Percentiles rank a stretch among this genome's conserved stretches.
Conservation (phyloP, 805 yeast species). For the Metschnikowia gruessii region DNA sequence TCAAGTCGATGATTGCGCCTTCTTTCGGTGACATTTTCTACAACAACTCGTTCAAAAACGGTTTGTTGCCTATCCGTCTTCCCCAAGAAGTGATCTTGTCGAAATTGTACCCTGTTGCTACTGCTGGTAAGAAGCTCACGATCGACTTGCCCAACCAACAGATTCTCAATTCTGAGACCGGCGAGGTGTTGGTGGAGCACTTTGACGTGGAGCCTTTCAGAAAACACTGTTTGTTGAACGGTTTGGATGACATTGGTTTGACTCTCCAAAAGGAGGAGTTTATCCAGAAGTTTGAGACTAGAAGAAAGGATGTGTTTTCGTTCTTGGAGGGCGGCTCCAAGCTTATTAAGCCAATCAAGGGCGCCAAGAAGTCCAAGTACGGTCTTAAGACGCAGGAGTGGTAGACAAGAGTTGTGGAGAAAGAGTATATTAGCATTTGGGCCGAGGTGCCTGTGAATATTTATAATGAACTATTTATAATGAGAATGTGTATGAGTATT, state of each 20-base stretch:
- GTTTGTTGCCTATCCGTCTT: constrained; percentile 88
- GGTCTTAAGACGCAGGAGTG: constrained; percentile 75
- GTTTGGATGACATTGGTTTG: constrained; percentile 95
- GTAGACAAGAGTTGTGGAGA: constrained; percentile 37
- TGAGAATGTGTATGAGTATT: too few relatives aligned
- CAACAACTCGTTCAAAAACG: constrained; percentile 96
- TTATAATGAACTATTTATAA: neutral
- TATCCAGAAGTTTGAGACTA: constrained; percentile 70
- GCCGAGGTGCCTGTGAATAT: neutral
- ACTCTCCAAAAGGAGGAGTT: constrained; percentile 85
- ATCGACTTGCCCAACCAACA: constrained; percentile 87
- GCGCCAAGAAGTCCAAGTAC: constrained; percentile 63
- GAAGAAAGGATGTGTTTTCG: constrained; percentile 76
- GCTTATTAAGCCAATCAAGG: constrained; percentile 60
- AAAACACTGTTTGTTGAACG: constrained; percentile 91
- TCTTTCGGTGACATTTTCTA: constrained; percentile 98
- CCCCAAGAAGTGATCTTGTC: constrained; percentile 69
- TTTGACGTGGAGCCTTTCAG: constrained; percentile 90
- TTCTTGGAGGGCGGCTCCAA: constrained; percentile 90
- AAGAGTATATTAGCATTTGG: too few relatives aligned
- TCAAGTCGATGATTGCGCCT: constrained; percentile 93
- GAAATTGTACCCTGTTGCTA: constrained; percentile 79
- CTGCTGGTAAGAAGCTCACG: constrained; percentile 64
- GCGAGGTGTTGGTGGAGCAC: constrained; percentile 64
- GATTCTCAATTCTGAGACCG: constrained; percentile 63